phyloP scores from a whole-genome alignment of 106 monocot species.

The Phalaenopsis equestris region DNA sequence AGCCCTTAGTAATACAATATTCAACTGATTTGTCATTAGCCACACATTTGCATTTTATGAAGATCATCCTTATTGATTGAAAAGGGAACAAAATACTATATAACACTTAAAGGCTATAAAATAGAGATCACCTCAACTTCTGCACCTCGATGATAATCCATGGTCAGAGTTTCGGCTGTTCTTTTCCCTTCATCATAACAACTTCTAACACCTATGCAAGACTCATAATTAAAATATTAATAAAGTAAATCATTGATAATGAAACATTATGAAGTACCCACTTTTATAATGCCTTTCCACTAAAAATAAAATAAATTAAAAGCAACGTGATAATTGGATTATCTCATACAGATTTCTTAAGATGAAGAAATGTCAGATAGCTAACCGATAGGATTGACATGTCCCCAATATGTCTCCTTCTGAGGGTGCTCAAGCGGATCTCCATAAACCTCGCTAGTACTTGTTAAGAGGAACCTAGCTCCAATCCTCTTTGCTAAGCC shows the following conservation, averaged over 20 bases:
- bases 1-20: neutral
- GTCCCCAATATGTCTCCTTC: constrained; percentile 93
- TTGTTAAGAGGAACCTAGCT: constrained; percentile 84
- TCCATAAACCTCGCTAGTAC: constrained; percentile 95
- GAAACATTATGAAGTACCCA: neutral
- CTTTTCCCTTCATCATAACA: constrained; percentile 97
- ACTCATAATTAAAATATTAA: constrained; percentile 4
- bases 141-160: constrained; percentile 97
- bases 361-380: neutral
- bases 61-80: neutral
- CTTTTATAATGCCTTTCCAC: neutral
- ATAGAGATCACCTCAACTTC: constrained; percentile 55
- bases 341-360: neutral
- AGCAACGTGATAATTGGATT: neutral
- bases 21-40: neutral
- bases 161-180: constrained; percentile 88
- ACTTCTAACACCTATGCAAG: constrained; percentile 70
- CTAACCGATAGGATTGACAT: constrained; percentile 91
- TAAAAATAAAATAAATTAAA: neutral
- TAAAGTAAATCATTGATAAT: neutral
- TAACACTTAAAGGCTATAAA: neutral
- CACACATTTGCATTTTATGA: neutral
- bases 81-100: neutral
- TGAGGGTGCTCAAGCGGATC: constrained; percentile 96
- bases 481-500: constrained; percentile 94